Evolutionary conservation across 768 basidiomycete species (phyloP).

Genomic region (Russula abietina): DNA sequence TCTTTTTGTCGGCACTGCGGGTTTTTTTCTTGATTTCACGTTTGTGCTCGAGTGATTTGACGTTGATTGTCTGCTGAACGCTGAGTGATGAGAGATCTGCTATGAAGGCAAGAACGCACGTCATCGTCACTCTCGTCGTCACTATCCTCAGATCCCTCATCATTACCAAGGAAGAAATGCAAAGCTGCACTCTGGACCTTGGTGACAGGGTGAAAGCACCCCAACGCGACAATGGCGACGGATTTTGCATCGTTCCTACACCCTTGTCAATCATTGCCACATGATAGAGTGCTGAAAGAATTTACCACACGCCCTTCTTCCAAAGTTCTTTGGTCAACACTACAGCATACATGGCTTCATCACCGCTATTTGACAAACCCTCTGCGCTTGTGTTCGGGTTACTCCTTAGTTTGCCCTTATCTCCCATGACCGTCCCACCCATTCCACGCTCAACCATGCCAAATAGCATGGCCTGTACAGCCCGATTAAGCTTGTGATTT

Average conservation of each 20-base stretch:
- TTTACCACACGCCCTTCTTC: slow-evolving; percentile 85
- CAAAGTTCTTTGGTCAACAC: slow-evolving; percentile 90
- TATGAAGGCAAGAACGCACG: slow-evolving; percentile 27
- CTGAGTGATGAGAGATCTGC: slow-evolving; percentile 17
- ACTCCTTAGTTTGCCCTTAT: slow-evolving; percentile 70
- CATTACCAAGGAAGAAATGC: slow-evolving; percentile 94
- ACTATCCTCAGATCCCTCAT: slow-evolving; percentile 67
- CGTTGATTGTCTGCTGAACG: slow-evolving; percentile 43
- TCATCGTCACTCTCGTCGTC: slow-evolving; percentile 62
- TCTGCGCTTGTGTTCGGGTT: slow-evolving; percentile 36
- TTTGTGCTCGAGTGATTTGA: slow-evolving; percentile 74
- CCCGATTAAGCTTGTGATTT: slow-evolving; percentile 93
- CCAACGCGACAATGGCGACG: slow-evolving; percentile 85
- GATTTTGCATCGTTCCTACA: slow-evolving; percentile 83
- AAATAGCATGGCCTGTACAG: slow-evolving; percentile 94
- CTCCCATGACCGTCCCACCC: slow-evolving; percentile 71
- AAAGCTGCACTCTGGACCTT: slow-evolving; percentile 94
- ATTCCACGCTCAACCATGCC: slow-evolving; percentile 93
- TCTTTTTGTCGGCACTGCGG: slow-evolving; percentile 71
- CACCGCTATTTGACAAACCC: slow-evolving; percentile 44
- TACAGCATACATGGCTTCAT: slow-evolving; percentile 98
- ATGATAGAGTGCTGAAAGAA: slow-evolving; percentile 2
- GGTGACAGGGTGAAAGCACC: slow-evolving; percentile 86
- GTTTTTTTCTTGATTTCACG: slow-evolving; percentile 94
- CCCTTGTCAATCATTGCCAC: neutral